Conservation (phyloP, 306 rosid species). For the Citrullus colocynthis region DNA sequence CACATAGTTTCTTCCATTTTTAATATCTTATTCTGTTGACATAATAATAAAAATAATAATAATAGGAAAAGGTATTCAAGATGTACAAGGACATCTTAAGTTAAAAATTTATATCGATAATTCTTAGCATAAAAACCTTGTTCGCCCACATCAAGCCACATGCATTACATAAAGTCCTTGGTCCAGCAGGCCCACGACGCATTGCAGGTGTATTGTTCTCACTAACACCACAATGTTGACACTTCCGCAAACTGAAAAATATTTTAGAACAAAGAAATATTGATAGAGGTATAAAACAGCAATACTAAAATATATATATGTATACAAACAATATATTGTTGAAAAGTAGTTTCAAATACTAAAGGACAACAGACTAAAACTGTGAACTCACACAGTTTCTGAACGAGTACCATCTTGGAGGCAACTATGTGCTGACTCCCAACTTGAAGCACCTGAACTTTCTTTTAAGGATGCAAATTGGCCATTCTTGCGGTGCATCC, state of each 20-base stretch:
- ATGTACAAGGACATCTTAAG: background rate
- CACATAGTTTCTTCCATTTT: background rate
- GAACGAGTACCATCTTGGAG: constrained; percentile 52
- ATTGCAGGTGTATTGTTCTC: constrained; percentile 94
- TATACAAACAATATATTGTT: background rate
- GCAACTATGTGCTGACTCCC: constrained; percentile 39
- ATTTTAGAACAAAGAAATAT: background rate
- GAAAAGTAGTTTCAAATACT: background rate
- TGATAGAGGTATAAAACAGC: background rate
- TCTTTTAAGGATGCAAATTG: constrained; percentile 55
- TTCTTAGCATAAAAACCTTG: constrained; percentile 38
- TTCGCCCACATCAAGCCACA: constrained; percentile 99
- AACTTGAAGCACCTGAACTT: constrained; percentile 49
- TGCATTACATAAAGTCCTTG: constrained; percentile 91
- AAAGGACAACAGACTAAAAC: background rate
- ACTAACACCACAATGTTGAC: constrained; percentile 84
- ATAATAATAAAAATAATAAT: background rate
- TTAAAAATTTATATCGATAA: constrained; percentile 3
- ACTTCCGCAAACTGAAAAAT: constrained; percentile 48
- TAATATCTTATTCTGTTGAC: background rate
- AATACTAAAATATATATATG: background rate
- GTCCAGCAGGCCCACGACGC: constrained; percentile 99
- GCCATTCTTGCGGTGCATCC: constrained; percentile 45
- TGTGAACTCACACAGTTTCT: constrained; percentile 64
- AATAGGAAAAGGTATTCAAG: background rate